Evolutionary conservation across 345 rosid genomes (phyloP).

Genomic region (Pseudoturritis turrita): DNA sequence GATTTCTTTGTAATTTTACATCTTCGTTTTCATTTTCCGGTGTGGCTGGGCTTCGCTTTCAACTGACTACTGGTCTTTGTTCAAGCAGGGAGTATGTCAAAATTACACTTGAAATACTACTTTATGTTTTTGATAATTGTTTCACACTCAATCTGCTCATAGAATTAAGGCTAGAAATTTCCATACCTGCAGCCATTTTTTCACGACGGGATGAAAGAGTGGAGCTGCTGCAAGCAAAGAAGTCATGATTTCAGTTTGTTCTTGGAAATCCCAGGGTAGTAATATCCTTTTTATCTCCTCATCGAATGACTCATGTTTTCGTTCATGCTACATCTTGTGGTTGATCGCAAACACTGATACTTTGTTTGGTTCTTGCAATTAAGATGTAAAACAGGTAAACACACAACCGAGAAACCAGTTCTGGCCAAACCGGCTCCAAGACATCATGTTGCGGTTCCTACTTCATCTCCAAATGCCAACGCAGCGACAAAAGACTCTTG

Average conservation of each 20-base stretch:
- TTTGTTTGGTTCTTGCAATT: slow-evolving; percentile 28
- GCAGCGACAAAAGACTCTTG: slow-evolving; percentile 60
- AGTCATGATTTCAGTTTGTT: slow-evolving; percentile 89
- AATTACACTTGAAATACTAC: slow-evolving; percentile 4
- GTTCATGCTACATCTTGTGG: too few species aligned
- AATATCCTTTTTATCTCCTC: not conserved
- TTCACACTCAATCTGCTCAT: not conserved
- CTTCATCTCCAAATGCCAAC: slow-evolving; percentile 32
- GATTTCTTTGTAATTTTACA: not conserved
- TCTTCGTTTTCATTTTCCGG: not conserved
- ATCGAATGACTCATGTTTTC: not conserved
- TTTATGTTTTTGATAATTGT: not conserved
- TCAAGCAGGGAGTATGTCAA: slow-evolving; percentile 68
- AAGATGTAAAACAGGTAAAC: slow-evolving; percentile 94
- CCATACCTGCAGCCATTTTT: slow-evolving; percentile 63
- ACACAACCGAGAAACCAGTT: slow-evolving; percentile 86
- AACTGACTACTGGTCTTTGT: not conserved
- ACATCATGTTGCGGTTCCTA: slow-evolving; percentile 32
- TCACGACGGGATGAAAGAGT: slow-evolving; percentile 94
- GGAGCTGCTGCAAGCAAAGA: slow-evolving; percentile 98
- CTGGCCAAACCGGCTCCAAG: slow-evolving; percentile 45
- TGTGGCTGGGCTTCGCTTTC: not conserved
- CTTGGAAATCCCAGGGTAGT: slow-evolving; percentile 87
- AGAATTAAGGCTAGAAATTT: slow-evolving; percentile 1
- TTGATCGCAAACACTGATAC: not conserved